phyloP scores from a whole-genome alignment of 2,329 filamentous ascomycete species.

The Amesomyces nigricolor region DNA sequence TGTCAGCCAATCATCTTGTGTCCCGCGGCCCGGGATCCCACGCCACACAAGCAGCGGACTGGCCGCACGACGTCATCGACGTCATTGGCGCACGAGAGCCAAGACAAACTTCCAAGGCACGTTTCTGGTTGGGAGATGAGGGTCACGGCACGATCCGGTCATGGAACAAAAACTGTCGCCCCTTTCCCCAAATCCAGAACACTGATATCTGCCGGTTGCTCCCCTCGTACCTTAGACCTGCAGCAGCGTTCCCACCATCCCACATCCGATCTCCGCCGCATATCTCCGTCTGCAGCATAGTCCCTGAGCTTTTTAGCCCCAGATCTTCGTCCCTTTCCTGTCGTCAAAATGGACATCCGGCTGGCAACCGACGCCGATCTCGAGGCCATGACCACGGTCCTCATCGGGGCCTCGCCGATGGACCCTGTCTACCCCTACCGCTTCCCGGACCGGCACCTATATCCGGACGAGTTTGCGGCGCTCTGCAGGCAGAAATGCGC shows the following conservation, averaged over 20 bases:
- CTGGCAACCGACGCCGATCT: conserved; percentile 22
- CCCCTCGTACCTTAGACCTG: background rate
- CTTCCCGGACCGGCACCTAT: conserved; percentile 23
- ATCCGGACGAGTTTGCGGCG: conserved; percentile 20
- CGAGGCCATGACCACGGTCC: conserved; percentile 23
- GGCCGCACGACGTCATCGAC: background rate
- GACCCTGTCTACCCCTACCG: conserved; percentile 27
- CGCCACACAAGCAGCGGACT: too few relatives aligned
- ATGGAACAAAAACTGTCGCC: background rate
- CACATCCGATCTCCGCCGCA: background rate
- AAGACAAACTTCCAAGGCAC: conserved; percentile 1
- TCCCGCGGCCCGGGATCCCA: too few relatives aligned
- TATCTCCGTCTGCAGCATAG: background rate
- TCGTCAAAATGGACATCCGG: conserved; percentile 23
- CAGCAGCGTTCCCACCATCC: too few relatives aligned
- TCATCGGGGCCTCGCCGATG: conserved; percentile 22
- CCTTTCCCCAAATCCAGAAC: background rate
- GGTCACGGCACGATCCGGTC: background rate
- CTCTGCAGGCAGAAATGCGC: conserved; percentile 24
- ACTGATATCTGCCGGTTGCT: background rate
- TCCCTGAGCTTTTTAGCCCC: background rate
- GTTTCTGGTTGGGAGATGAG: background rate
- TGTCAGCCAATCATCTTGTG: too few relatives aligned
- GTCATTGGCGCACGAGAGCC: background rate
- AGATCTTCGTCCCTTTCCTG: too few relatives aligned